phyloP scores from a whole-genome alignment of 306 rosid genomes.

The Quercus ilex region DNA sequence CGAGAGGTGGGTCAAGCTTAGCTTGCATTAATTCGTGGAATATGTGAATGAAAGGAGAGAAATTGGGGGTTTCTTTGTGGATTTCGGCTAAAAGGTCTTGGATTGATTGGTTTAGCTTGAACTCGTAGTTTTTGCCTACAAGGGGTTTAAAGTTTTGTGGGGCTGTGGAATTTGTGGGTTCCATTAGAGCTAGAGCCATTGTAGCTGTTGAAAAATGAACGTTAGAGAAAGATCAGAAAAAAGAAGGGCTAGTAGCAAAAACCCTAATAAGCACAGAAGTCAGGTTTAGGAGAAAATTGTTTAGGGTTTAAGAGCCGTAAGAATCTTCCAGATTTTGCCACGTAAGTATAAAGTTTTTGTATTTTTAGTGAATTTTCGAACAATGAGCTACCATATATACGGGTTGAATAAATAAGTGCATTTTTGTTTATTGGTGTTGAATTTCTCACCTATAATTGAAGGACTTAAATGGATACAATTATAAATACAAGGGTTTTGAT shows the following conservation, averaged over 20 bases:
- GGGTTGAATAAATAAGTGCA: no score
- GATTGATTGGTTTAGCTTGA: constrained; percentile 44
- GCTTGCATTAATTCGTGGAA: constrained; percentile 59
- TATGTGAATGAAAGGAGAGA: constrained; percentile 24
- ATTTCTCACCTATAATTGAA: no score
- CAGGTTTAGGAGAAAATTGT: not conserved
- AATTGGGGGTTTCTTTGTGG: constrained; percentile 23
- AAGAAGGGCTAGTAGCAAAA: not conserved
- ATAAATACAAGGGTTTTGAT: no score
- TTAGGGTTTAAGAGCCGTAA: not conserved
- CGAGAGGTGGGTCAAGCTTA: constrained; percentile 57
- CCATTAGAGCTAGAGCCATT: constrained; percentile 32
- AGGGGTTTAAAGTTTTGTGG: constrained; percentile 7
- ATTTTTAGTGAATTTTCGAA: no score
- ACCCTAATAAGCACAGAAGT: not conserved
- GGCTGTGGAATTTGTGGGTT: constrained; percentile 14
- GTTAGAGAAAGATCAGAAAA: not conserved
- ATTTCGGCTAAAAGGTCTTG: constrained; percentile 42
- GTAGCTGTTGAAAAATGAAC: not conserved
- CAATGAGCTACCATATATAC: no score
- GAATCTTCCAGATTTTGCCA: not conserved
- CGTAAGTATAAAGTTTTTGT: no score
- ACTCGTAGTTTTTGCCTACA: constrained; percentile 37
- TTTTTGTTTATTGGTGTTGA: no score
- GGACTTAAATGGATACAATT: no score